Percentiles rank a stretch among this genome's conserved stretches.
Conservation (phyloP, 1,139 yeast genomes). For the Saccharomycopsis phalli region DNA sequence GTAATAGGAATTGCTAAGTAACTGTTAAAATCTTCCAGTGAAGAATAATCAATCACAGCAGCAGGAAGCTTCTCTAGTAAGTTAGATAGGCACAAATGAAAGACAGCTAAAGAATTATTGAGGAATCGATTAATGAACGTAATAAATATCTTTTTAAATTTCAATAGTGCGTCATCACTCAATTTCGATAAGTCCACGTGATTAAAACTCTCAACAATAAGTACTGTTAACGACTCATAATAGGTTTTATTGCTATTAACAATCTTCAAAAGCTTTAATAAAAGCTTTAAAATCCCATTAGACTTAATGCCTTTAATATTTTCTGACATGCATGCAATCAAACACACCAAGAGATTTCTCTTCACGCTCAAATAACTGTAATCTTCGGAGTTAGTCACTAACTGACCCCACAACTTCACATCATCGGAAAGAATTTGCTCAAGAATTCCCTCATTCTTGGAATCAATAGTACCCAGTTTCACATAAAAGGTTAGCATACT, state of each 20-base stretch:
- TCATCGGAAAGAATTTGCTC: neutral
- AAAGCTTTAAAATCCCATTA: conserved; percentile 1
- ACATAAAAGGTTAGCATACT: conserved; percentile 6
- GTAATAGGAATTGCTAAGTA: conserved; percentile 4
- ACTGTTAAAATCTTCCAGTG: conserved; percentile 5
- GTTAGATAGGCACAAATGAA: neutral
- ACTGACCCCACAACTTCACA: conserved; percentile 6
- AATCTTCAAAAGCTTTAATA: conserved; percentile 13
- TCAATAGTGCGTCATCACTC: conserved; percentile 8
- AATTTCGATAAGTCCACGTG: conserved; percentile 9
- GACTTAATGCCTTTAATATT: neutral
- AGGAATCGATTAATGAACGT: neutral
- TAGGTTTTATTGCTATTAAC: conserved; percentile 1
- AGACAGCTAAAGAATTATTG: neutral
- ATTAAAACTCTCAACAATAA: conserved; percentile 5
- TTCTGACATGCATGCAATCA: conserved; percentile 3
- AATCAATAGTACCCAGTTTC: neutral
- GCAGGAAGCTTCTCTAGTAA: neutral
- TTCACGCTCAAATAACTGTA: conserved; percentile 10
- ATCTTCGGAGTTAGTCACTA: conserved; percentile 5
- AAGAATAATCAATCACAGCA: neutral
- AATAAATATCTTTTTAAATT: conserved; percentile 11
- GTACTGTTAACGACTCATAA: conserved; percentile 3
- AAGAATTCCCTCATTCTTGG: neutral
- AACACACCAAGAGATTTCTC: conserved; percentile 3